A percentile compares a stretch with the other conserved stretches of the same genome.
Conservation (phyloP, 1,284 basidiomycete species). For the Sanguinoderma infundibulare region DNA sequence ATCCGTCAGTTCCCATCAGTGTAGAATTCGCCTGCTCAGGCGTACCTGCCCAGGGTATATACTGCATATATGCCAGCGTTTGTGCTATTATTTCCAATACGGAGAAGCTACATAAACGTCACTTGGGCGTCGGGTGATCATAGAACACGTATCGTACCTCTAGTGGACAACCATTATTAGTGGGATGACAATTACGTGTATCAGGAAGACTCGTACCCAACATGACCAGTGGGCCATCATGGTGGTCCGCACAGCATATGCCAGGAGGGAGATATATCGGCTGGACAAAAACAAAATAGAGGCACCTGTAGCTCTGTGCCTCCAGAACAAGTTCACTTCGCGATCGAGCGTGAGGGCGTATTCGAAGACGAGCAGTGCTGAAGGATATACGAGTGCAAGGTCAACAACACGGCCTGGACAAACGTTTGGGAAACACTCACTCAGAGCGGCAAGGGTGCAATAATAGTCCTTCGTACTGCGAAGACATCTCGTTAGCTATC, state of each 20-base stretch:
- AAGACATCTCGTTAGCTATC: no score
- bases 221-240: neutral
- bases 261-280: constrained; percentile 5
- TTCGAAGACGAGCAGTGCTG: constrained; percentile 17
- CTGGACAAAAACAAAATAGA: constrained; percentile 16
- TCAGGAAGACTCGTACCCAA: neutral
- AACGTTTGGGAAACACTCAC: neutral
- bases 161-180: neutral
- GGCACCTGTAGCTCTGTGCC: constrained; percentile 7
- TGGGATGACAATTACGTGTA: neutral
- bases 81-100: neutral
- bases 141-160: neutral
- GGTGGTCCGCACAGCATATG: neutral
- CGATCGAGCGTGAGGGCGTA: constrained; percentile 15
- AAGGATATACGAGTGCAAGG: neutral
- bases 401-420: neutral
- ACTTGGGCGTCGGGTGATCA: neutral
- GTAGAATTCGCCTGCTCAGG: neutral
- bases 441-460: neutral
- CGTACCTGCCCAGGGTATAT: neutral
- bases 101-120: neutral
- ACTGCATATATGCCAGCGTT: neutral
- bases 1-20: no score
- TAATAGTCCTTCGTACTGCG: neutral
- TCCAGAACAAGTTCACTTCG: constrained; percentile 13